Base-by-base conservation (phyloP, 176 grass and related monocot genomes). In the Pharus latifolius region DNA sequence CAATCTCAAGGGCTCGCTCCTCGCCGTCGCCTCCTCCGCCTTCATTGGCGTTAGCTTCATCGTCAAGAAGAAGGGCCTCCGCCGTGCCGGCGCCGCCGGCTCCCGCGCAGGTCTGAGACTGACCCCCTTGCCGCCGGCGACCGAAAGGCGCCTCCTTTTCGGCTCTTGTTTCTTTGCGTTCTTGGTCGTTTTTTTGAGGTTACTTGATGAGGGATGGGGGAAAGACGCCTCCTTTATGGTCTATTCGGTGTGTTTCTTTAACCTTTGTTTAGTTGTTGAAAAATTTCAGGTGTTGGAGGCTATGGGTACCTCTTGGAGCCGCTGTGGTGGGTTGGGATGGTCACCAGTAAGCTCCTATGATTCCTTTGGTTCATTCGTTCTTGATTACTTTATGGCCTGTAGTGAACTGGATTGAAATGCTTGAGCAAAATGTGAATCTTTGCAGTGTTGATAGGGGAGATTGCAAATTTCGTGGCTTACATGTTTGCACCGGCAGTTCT, bases 21-120 rank as follows among this genome's bases (percentile, higher is more conserved):
- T 97, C 74, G 81, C 94, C 57, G 67, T 92, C 50, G 86, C 81
- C 63, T 97, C 94, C 40, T 92, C 86, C 67, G 86, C 86, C 50
- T 97, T 97, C 81, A 92, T 97, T 73, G 89, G 94, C 22, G 94
- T 88, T 68, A 97, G 94, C 86, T 97, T 97, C 83, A 90, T 97
- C 86, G 81, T 97, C 78, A 92, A 97, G 86, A 90, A 97, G 76
- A 97, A 92, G 74, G 93, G 86, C 13, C 89, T 92, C 66, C 88
- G 83, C 61, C 93, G 93, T 70, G 93, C 93, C 56, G 89, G 86
- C 19, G 70, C 83, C 33, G 26, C 51, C 7, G 89, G 94, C 51
- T 15, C 86, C 41, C 89, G 89, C 17, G 94, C 94, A 57, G 89
- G 94, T 97, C 58, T 34, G 54, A 33, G 64, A 63, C 73, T 49